A percentile compares a stretch with the other conserved stretches of the same genome.
Conservation (phyloP, 1,284 basidiomycete genomes). For the Heliocybe sulcata region DNA sequence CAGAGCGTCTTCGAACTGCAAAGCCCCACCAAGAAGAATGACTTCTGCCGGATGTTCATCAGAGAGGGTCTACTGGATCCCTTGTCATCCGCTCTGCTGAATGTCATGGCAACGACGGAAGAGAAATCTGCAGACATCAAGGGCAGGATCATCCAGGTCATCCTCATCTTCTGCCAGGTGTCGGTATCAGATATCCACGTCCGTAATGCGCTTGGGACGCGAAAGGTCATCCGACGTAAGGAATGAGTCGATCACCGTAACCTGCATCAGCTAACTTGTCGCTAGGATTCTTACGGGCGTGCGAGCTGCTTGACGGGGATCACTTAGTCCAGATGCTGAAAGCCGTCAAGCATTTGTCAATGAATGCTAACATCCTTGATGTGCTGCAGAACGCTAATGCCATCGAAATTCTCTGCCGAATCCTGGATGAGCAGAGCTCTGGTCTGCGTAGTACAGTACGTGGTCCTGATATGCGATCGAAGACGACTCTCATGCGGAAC, state of each 20-base stretch:
- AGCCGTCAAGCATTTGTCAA: constrained; percentile 93
- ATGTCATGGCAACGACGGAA: constrained; percentile 76
- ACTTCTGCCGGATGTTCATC: constrained; percentile 98
- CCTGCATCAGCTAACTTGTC: neutral
- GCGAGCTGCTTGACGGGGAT: constrained; percentile 77
- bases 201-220: constrained; percentile 82
- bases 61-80: constrained; percentile 93
- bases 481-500: neutral
- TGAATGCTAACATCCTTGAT: constrained; percentile 85
- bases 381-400: constrained; percentile 95
- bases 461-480: constrained; percentile 8
- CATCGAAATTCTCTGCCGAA: constrained; percentile 82
- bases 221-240: constrained; percentile 86
- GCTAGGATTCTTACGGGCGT: constrained; percentile 76
- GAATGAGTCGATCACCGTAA: constrained; percentile 14
- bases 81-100: constrained; percentile 81
- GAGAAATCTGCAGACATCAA: constrained; percentile 70
- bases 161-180: constrained; percentile 92
- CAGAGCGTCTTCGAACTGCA: constrained; percentile 93
- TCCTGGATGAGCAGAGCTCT: constrained; percentile 77
- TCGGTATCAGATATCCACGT: constrained; percentile 93
- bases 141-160: constrained; percentile 83
- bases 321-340: constrained; percentile 87
- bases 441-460: constrained; percentile 79
- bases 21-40: constrained; percentile 93